Base-by-base conservation (phyloP, 2,329 filamentous ascomycete genomes). In the Trichoderma guizhouense region DNA sequence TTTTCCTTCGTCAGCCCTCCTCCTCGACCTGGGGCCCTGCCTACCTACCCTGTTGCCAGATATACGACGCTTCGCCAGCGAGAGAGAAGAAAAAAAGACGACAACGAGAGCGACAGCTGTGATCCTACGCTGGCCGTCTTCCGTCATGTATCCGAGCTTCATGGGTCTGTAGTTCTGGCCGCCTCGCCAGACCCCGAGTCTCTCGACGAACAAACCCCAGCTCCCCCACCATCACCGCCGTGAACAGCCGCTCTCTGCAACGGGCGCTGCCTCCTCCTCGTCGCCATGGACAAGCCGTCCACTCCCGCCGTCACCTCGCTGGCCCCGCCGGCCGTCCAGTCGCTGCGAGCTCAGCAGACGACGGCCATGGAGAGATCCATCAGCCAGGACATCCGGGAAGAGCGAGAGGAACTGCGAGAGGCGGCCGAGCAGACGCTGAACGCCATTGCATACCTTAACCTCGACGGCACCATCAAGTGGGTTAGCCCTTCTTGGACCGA, bases 351-450 rank as follows among this genome's bases (percentile, higher is more conserved):
- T 65, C 83, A 86, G 76, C 82, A 84, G 73, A 82, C 83, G 69
- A 82, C 81, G 72, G 79, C 81, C 64, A 91, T 91, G 89, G 86
- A 89, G 79, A 84, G 90, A 72, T 87, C 93, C 14, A 84, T 96
- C 76, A 98, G 93, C 82, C 90, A 94, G 82, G 91, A 97, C 80
- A 98, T 98, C 77, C 91, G 93, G 76, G 94, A 97, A 79, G 94
- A 98, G 84, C 90, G 95, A 74, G 93, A 97, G 79, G 95, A 98
- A 80, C 88, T 99, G 76, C 94, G 95, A 79, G 93, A 97, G 84
- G 96, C 95, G 53, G 96, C 95, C 65, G 95, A 98, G 83, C 94
- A 98, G 84, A 98, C 95, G 26, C 87, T 97, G 80, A 99, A 98
- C 82, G 93, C 97, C 74, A 97, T 99, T 80, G 88, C 99, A 79